Base-by-base conservation (phyloP, 306 rosid species). In the Ormosia emarginata region DNA sequence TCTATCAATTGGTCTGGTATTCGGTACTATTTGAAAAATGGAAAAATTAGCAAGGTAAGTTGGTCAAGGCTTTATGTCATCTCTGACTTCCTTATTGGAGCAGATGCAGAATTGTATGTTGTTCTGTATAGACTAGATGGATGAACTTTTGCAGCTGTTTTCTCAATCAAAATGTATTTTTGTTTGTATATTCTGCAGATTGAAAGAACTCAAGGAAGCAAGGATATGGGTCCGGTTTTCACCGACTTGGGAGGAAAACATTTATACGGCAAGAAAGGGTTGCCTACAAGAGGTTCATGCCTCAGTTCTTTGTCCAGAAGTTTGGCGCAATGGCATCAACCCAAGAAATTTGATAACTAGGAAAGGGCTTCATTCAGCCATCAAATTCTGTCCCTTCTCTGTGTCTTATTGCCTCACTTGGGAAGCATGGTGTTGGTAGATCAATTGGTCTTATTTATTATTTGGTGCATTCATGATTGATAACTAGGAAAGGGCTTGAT, bases 1-100 rank as follows among this genome's bases (percentile, higher is more conserved):
- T 94, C 92, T 39, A 96, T 96, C 85, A 92, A 96, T 55, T 96
- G 99, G 99, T 96, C 99, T 24, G 99, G 99, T 63, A 91, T 92
- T 62, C 88, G 95, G 65, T 96, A 96, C 79, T 87, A 94, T 88
- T 88, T 96, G 79, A 91, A 87, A 87, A 86, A 90, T 79, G 99
- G 99, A 63, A 96, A 92, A 90, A 90, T 96, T 81, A 61, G 24
- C 80, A 90, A 91, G 97, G 99, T 96, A 87, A 58, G 84, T 78
- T 80, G 39, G 74, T 80, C n/a, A 49, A 55, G 79, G 47, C 57
- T 69, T 72, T 67, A 36, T 81, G 71, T 71, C 32, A 65, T 49
- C 71, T 83, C 18, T 59, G 67, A 71, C 46, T 79, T 17, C n/a
- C 33, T 44, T 17, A 40, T 63, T 55, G 15, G 34, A 33, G 77